phyloP scores from a whole-genome alignment of 768 basidiomycete species.

The Psilocybe sp. region DNA sequence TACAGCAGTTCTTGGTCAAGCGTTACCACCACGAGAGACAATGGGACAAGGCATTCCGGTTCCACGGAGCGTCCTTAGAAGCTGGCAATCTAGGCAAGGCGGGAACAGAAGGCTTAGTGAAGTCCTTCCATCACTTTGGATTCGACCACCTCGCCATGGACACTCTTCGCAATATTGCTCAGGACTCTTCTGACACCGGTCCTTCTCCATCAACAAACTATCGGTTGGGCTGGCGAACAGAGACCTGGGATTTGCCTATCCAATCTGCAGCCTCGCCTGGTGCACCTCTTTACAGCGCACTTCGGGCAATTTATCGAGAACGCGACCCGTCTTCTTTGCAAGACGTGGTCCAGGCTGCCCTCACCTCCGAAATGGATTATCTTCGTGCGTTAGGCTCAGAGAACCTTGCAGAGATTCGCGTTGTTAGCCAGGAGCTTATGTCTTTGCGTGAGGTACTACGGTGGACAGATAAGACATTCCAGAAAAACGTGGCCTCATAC shows the following conservation, averaged over 20 bases:
- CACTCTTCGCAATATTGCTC: conserved; percentile 46
- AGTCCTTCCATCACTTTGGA: conserved; percentile 86
- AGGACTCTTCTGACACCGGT: conserved; percentile 21
- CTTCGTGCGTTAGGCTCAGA: conserved; percentile 72
- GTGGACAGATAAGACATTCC: conserved; percentile 47
- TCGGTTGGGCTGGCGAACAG: conserved; percentile 90
- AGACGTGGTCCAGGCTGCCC: conserved; percentile 42
- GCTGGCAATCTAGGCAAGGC: conserved; percentile 40
- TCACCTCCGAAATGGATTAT: conserved; percentile 60
- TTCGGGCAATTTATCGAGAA: conserved; percentile 82
- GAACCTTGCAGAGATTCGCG: conserved; percentile 73
- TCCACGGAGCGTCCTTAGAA: conserved; percentile 85
- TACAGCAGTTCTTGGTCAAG: conserved; percentile 76
- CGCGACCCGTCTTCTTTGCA: conserved; percentile 53
- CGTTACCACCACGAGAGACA: conserved; percentile 91
- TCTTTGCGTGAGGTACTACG: conserved; percentile 73
- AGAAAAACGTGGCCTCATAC: conserved; percentile 30
- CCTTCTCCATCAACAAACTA: conserved; percentile 57
- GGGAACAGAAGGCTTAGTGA: conserved; percentile 64
- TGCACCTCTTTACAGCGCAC: conserved; percentile 68
- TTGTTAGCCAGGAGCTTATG: conserved; percentile 68
- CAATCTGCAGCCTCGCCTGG: conserved; percentile 43
- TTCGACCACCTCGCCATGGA: conserved; percentile 85
- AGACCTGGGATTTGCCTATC: conserved; percentile 92
- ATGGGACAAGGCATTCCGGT: conserved; percentile 88